These are phyloP conservation scores for Magnusiomyces tetraspermus DNA, from an alignment of 1,139 yeast species.

Conservation along the genomic window DNA sequence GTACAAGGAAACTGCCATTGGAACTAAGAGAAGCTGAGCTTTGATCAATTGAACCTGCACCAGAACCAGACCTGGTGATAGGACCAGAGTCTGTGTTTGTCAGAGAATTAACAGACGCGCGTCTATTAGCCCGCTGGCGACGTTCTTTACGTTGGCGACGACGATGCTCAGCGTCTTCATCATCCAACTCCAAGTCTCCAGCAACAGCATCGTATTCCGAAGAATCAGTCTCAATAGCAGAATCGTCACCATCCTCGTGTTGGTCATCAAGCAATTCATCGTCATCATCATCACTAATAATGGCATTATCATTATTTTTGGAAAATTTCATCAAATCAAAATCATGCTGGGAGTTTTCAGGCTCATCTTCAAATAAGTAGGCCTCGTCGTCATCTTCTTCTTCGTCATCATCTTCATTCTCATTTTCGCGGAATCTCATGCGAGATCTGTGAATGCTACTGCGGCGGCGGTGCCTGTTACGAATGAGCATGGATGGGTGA, in stretches of 20 bases:
- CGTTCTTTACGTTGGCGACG: constrained; percentile 1
- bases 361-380: constrained; percentile 10
- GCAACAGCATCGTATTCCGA: constrained; percentile 10
- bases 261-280: constrained; percentile 5
- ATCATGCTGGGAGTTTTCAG: constrained; percentile 1
- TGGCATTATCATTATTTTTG: background rate
- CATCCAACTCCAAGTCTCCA: constrained; percentile 14
- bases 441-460: constrained; percentile 13
- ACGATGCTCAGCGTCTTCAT: constrained; percentile 3
- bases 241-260: background rate
- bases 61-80: background rate
- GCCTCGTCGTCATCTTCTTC: constrained; percentile 11
- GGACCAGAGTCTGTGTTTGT: background rate
- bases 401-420: constrained; percentile 11
- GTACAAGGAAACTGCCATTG: background rate
- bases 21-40: background rate
- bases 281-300: constrained; percentile 9
- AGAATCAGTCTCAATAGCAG: background rate
- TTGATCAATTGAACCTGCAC: background rate
- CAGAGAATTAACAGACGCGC: background rate
- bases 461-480: constrained; percentile 9
- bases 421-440: constrained; percentile 13
- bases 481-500: background rate
- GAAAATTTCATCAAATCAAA: background rate
- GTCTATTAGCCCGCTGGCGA: background rate